Percentiles rank a stretch among this genome's conserved stretches.
Evolutionary conservation across 805 yeast genomes (phyloP).

Genomic region (Kluyveromyces starmeri): DNA sequence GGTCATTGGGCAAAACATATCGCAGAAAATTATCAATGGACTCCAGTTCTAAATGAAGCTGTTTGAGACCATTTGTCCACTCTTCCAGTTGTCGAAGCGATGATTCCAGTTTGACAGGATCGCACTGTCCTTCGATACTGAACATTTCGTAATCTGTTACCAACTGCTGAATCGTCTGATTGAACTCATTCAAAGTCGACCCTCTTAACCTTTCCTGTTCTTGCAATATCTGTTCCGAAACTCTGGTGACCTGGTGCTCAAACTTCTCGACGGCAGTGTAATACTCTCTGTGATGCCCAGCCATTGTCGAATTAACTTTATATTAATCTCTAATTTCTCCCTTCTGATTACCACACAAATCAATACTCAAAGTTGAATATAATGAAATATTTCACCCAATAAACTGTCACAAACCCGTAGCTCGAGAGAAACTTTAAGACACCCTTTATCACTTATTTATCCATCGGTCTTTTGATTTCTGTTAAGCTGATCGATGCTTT

Average conservation of each 20-base stretch:
- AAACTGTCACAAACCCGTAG: no score
- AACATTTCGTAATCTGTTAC: constrained; percentile 4
- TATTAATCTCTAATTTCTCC: no score
- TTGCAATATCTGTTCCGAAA: constrained; percentile 13
- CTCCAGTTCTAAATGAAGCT: constrained; percentile 26
- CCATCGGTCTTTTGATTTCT: no score
- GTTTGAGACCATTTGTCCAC: constrained; percentile 15
- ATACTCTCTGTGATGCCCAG: neutral
- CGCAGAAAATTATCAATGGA: constrained; percentile 26
- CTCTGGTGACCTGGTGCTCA: constrained; percentile 12
- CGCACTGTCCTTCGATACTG: constrained; percentile 1
- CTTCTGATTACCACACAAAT: no score
- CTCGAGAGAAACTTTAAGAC: no score
- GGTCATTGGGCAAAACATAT: constrained; percentile 19
- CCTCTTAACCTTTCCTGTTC: constrained; percentile 17
- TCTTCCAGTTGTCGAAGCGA: neutral
- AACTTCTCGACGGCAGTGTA: constrained; percentile 8
- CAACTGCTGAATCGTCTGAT: constrained; percentile 16
- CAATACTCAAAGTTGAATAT: no score
- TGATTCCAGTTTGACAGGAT: neutral
- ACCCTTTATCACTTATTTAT: no score
- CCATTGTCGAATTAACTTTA: no score
- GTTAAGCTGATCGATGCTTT: no score
- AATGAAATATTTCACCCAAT: no score
- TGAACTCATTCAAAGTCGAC: constrained; percentile 16